phyloP scores from a whole-genome alignment of 2,329 filamentous ascomycete genomes.

The Drechslerella dactyloides region DNA sequence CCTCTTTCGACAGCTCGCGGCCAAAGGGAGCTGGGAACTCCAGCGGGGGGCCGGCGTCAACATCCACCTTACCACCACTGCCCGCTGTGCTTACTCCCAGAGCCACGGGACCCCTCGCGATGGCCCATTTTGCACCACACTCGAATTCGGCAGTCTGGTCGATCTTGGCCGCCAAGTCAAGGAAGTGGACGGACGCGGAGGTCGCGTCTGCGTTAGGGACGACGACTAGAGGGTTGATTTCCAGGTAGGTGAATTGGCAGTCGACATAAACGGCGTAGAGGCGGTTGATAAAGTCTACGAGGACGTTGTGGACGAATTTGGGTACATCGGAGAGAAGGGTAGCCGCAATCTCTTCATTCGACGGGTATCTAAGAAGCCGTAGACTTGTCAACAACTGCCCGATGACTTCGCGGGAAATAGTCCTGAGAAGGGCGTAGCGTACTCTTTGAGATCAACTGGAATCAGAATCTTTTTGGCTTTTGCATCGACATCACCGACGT shows the following conservation, averaged over 20 bases:
- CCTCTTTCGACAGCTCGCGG: slow-evolving; percentile 97
- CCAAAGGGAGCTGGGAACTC: slow-evolving; percentile 99
- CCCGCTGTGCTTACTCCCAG: slow-evolving; percentile 78
- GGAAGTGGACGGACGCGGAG: slow-evolving; percentile 94
- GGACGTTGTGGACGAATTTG: slow-evolving; percentile 92
- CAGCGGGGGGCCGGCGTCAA: slow-evolving; percentile 96
- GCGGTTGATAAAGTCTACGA: slow-evolving; percentile 98
- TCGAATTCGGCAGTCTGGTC: slow-evolving; percentile 99
- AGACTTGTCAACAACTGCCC: slow-evolving; percentile 4
- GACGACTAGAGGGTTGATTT: slow-evolving; percentile 99
- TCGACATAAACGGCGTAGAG: slow-evolving; percentile 99
- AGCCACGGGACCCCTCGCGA: slow-evolving; percentile 87
- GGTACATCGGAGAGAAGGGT: slow-evolving; percentile 91
- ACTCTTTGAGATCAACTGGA: slow-evolving; percentile 86
- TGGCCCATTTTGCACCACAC: slow-evolving; percentile 98
- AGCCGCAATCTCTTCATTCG: slow-evolving; percentile 88
- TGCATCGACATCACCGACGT: slow-evolving; percentile 97
- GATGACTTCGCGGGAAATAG: no score
- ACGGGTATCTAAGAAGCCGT: slow-evolving; percentile 70
- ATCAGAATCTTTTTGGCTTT: slow-evolving; percentile 99
- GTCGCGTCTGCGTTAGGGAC: slow-evolving; percentile 92
- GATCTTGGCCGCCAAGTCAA: slow-evolving; percentile 97
- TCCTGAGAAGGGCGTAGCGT: slow-evolving; percentile 9
- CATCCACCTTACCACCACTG: slow-evolving; percentile 78
- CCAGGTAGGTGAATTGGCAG: slow-evolving; percentile 99